These are phyloP conservation scores for Colletotrichum navitas DNA, from an alignment of 2,329 filamentous ascomycete species.

Conservation along the genomic window DNA sequence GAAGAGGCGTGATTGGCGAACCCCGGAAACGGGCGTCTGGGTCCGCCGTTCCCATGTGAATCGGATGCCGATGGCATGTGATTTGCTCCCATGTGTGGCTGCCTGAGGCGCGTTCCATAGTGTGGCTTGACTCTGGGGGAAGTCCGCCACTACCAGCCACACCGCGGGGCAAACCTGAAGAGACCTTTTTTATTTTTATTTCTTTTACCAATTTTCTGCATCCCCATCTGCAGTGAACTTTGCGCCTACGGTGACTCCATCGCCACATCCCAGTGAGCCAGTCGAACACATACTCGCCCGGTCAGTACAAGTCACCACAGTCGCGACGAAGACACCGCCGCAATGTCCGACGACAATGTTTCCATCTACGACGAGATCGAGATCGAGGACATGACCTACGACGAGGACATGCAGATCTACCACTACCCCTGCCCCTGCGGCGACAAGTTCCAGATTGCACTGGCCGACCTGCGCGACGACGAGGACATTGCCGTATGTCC, in stretches of 20 bases:
- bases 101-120: not conserved
- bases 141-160: slow-evolving; percentile 17
- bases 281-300: not conserved
- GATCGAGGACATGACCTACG: slow-evolving; percentile 98
- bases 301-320: not conserved
- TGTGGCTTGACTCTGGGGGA: not conserved
- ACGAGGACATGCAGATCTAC: slow-evolving; percentile 85
- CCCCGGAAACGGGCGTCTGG: slow-evolving; percentile 35
- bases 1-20: slow-evolving; percentile 30
- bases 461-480: slow-evolving; percentile 87
- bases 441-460: slow-evolving; percentile 92
- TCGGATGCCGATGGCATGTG: slow-evolving; percentile 39
- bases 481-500: slow-evolving; percentile 97
- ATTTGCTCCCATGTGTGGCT: slow-evolving; percentile 6
- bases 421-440: slow-evolving; percentile 98
- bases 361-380: slow-evolving; percentile 98
- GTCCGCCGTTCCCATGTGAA: slow-evolving; percentile 39
- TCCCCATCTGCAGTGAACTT: not conserved
- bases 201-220: not conserved
- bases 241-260: slow-evolving; percentile 29
- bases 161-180: slow-evolving; percentile 38
- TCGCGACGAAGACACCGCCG: slow-evolving; percentile 34
- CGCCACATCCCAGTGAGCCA: not conserved
- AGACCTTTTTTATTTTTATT: slow-evolving; percentile 2
- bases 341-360: slow-evolving; percentile 74